Conservation (phyloP, 768 basidiomycete genomes). For the Solioccasus polychromus region DNA sequence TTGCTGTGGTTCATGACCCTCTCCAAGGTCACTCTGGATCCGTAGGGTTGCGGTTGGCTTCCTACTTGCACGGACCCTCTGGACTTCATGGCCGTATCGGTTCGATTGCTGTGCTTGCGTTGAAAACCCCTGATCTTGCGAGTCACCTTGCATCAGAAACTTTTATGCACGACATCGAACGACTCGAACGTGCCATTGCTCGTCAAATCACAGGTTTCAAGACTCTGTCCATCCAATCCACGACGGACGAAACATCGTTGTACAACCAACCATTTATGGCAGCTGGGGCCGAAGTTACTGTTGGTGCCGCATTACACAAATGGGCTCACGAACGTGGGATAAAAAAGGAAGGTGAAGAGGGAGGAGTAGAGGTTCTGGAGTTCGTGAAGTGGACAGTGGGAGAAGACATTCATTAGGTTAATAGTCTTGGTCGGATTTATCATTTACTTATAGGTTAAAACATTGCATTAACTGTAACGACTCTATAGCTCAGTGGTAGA, state of each 20-base stretch:
- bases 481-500: slow-evolving; percentile 49
- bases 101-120: slow-evolving; percentile 51
- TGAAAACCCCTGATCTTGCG: slow-evolving; percentile 48
- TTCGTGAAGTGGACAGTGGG: slow-evolving; percentile 69
- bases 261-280: slow-evolving; percentile 76
- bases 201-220: slow-evolving; percentile 85
- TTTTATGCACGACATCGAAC: slow-evolving; percentile 56
- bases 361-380: slow-evolving; percentile 40
- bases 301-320: slow-evolving; percentile 35
- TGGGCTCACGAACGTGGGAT: slow-evolving; percentile 58
- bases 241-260: slow-evolving; percentile 49
- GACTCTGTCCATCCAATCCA: slow-evolving; percentile 47
- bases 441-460: too few relatives aligned
- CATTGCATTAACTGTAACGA: slow-evolving; percentile 1
- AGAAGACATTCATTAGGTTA: slow-evolving; percentile 29
- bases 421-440: too few relatives aligned
- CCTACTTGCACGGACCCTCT: slow-evolving; percentile 60
- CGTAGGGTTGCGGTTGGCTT: slow-evolving; percentile 46
- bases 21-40: slow-evolving; percentile 32
- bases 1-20: slow-evolving; percentile 37
- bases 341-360: slow-evolving; percentile 27
- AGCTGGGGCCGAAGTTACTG: slow-evolving; percentile 52
- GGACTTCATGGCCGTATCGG: slow-evolving; percentile 58
- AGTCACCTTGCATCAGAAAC: slow-evolving; percentile 41
- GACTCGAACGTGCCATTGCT: slow-evolving; percentile 72